Conservation (phyloP, 2,329 filamentous ascomycete species). For the Cryoendolithus antarcticus region DNA sequence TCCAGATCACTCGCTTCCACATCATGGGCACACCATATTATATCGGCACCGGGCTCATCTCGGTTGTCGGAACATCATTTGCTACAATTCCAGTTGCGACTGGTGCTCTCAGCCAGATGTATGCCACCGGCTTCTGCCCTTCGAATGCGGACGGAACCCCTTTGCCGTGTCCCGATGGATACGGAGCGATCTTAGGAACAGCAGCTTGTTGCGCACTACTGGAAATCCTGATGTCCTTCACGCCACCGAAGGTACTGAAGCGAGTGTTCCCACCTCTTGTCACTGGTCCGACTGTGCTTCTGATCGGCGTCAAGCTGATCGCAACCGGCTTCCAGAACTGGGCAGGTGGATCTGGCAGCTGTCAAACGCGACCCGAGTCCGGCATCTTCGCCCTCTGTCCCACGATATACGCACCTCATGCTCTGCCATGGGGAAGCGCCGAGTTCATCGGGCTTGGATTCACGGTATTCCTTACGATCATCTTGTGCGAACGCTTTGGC, state of each 20-base stretch:
- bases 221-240: constrained; percentile 63
- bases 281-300: constrained; percentile 53
- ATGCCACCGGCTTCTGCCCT: constrained; percentile 57
- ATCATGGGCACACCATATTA: constrained; percentile 62
- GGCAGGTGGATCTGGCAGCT: constrained; percentile 61
- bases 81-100: constrained; percentile 61
- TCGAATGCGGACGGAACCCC: constrained; percentile 47
- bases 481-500: constrained; percentile 69
- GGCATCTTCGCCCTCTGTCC: constrained; percentile 55
- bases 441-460: constrained; percentile 73
- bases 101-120: constrained; percentile 66
- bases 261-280: constrained; percentile 68
- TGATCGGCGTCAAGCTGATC: constrained; percentile 65
- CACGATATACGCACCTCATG: constrained; percentile 53
- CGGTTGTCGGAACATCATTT: constrained; percentile 72
- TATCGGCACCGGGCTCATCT: constrained; percentile 66
- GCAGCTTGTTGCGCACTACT: constrained; percentile 37
- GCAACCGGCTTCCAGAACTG: constrained; percentile 61
- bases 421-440: constrained; percentile 64
- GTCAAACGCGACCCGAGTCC: constrained; percentile 29
- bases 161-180: constrained; percentile 63
- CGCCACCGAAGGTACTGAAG: constrained; percentile 55
- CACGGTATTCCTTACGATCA: constrained; percentile 66
- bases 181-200: constrained; percentile 66
- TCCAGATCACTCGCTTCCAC: constrained; percentile 69